Evolutionary conservation across 1,139 yeast genomes (phyloP), one percentile per base, ranked within the genome.

Genomic region (Pichia sp.): DNA sequence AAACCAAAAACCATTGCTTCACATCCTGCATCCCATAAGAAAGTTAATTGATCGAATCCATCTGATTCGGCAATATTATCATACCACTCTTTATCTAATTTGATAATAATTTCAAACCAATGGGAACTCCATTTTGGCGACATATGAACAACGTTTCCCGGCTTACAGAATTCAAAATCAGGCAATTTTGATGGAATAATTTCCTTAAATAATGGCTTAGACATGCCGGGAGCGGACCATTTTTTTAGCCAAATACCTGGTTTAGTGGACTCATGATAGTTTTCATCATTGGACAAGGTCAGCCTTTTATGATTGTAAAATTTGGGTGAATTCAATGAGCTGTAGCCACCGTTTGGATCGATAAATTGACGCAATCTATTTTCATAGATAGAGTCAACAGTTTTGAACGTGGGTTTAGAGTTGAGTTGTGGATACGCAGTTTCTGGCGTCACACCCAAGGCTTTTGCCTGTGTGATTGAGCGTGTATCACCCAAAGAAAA

Each of bases 51-150:
- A 37, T 72, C 73, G 61, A 71, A 59, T 7, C 28, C 16, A n/a
- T 43, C 36, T 11, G 37, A 40, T 9, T 27, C 5, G 6, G 6
- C 7, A 8, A 48, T 23, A 16, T 40, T 44, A 16, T 64, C 55
- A 26, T 71, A 54, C 85, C 92, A 84, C 3, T 69, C 62, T 27
- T 68, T 57, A 0, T 95, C 95, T 6, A 90, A 68, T 32, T 69
- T 68, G 50, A 85, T 65, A 29, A 72, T 66, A 37, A 90, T 68
- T 55, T 80, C 76, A 64, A 92, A 87, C 98, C 98, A 92, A 55
- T 88, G 94, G 1, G 97, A 84, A 52, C 92, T 82, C 98, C 97
- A 92, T 16, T 95, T 83, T 2, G 97, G 97, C 2, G 47, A 40
- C 45, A 51, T 45, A 0, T 96, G 97, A 63, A 85, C 87, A n/a